Base-by-base conservation (phyloP, 169 alveolate genomes). In the Plasmodium inui region DNA sequence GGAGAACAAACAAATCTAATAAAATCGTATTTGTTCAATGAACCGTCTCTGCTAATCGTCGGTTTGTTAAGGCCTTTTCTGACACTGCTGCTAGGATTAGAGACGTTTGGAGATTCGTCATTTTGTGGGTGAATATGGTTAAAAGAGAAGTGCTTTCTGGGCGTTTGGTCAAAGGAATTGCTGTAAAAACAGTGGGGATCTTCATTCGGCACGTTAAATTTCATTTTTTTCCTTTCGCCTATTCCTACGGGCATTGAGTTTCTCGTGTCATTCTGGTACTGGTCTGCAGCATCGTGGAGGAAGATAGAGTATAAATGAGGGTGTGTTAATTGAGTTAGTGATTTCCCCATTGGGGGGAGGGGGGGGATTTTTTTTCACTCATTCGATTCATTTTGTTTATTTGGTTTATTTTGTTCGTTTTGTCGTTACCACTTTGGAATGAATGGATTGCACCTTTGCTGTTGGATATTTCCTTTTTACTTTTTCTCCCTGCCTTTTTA, bases 1-100 rank as follows among this genome's bases (percentile, higher is more conserved):
- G 94, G 94, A 6, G 94, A 89, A 79, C 94, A 89, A 5, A 89
- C 89, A 78, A 46, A 79, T 79, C 90, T 71, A 89, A 89, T 89
- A 80, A 79, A 89, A 79, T 89, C 94, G 22, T 89, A 89, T 89
- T 89, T 89, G 73, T 89, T 79, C 46, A 89, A 78, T 26, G 89
- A 57, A 67, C 41, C 50, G 82, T 41, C 39, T 28, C 61, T 46
- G 26, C 19, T 74, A 73, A 8, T 72, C 12, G 28, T 1, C 57
- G 79, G 8, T 50, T 84, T 74, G 34, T 84, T 84, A 6, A 8
- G 39, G 26, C 82, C 50, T 12, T 61, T 79, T 7, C 19, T 85
- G 14, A 22, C 28, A 55, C 46, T 86, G 44, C 44, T n/a, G 3
- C 72, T 89, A 37, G 39, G 41, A 39, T 80, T 61, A 39, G 7